Conservation (phyloP, 75 land plant genomes). For the Pinus tabuliformis region DNA sequence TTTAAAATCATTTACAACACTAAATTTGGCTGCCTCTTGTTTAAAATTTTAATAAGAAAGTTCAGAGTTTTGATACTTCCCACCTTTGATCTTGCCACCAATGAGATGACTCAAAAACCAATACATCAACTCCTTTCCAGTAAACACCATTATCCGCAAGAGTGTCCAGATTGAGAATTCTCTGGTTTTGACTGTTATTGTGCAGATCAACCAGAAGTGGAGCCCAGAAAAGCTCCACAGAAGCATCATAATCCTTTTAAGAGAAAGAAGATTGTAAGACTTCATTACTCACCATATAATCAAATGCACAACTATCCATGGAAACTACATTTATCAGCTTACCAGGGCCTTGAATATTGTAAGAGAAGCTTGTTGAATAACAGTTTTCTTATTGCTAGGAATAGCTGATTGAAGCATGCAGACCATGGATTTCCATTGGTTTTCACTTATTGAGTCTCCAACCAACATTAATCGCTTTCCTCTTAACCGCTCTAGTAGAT, state of each 20-base stretch:
- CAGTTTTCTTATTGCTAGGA: slow-evolving; percentile 14
- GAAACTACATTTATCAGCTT: not conserved
- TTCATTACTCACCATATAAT: no score
- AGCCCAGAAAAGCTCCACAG: slow-evolving; percentile 75
- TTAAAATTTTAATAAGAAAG: no score
- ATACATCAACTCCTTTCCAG: slow-evolving; percentile 53
- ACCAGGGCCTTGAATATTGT: slow-evolving; percentile 28
- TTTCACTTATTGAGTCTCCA: no score
- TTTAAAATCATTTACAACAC: no score
- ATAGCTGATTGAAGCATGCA: slow-evolving; percentile 70
- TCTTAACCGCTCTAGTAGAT: no score
- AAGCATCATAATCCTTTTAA: slow-evolving; percentile 57
- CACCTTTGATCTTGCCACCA: slow-evolving; percentile 43
- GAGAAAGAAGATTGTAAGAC: no score
- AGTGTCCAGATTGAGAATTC: slow-evolving; percentile 37
- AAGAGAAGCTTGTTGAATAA: not conserved
- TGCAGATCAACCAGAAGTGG: slow-evolving; percentile 67
- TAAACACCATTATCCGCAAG: slow-evolving; percentile 48
- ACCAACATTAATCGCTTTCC: no score
- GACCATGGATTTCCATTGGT: slow-evolving; percentile 80
- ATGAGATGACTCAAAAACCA: slow-evolving; percentile 78
- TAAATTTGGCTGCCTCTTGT: no score
- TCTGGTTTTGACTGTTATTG: slow-evolving; percentile 20
- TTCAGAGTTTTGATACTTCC: no score
- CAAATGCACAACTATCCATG: no score